These are phyloP conservation scores for Porphyrellus cyaneotinctus DNA, from an alignment of 768 basidiomycete genomes.

Conservation along the genomic window DNA sequence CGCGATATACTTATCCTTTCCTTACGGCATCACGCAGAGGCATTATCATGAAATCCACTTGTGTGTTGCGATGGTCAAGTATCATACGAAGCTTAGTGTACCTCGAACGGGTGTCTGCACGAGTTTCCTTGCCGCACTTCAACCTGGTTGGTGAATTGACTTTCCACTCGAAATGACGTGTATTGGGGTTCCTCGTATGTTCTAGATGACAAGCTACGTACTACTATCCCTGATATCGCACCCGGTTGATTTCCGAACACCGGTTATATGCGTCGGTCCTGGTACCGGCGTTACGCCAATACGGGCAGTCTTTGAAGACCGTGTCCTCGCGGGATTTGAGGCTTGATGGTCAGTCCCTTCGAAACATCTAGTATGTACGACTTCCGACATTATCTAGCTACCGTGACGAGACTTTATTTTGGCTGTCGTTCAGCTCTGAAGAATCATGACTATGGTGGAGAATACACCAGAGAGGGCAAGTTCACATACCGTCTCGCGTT, in stretches of 20 bases:
- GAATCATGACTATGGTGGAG: conserved; percentile 74
- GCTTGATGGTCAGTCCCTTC: conserved; percentile 41
- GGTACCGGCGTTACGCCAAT: conserved; percentile 95
- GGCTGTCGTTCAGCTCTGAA: conserved; percentile 75
- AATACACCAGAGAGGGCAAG: conserved; percentile 43
- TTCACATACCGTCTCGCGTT: conserved; percentile 69
- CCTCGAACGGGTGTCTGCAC: conserved; percentile 84
- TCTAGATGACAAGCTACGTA: conserved; percentile 54
- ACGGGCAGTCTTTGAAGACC: conserved; percentile 79
- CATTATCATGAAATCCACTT: conserved; percentile 75
- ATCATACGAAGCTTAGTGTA: conserved; percentile 72
- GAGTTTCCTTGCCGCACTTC: conserved; percentile 64
- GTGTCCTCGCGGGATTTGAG: conserved; percentile 53
- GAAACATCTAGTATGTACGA: neutral
- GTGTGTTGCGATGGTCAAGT: conserved; percentile 88
- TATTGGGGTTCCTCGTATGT: neutral
- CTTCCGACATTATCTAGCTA: conserved; percentile 37
- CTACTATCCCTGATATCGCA: conserved; percentile 64
- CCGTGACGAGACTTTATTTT: conserved; percentile 85
- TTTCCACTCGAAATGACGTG: neutral
- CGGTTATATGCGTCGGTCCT: conserved; percentile 87
- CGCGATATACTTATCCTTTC: neutral
- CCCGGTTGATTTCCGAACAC: conserved; percentile 45
- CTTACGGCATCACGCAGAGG: conserved; percentile 26
- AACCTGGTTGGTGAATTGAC: conserved; percentile 45